phyloP scores from a whole-genome alignment of 148 eudicot genomes.

The Linanthus parryae region DNA sequence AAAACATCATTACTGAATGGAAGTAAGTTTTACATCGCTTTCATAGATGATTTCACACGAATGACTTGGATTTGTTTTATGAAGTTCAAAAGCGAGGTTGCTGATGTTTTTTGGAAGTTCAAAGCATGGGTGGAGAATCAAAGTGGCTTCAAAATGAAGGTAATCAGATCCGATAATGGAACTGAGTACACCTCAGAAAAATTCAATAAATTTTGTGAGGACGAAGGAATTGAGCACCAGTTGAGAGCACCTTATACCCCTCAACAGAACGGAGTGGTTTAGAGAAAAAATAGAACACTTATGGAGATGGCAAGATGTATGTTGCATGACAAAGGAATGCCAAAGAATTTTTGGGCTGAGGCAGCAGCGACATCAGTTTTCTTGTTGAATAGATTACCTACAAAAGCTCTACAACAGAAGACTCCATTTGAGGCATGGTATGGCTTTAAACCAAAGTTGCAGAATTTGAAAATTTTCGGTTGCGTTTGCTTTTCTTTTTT shows the following conservation, averaged over 20 bases:
- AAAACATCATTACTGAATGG: not conserved
- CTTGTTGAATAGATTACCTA: not conserved
- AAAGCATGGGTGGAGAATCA: too few relatives aligned
- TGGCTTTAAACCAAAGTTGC: not conserved
- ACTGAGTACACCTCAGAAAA: too few relatives aligned
- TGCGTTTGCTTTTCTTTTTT: too few relatives aligned
- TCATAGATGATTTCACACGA: not conserved
- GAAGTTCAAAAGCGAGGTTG: not conserved
- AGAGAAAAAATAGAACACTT: not conserved
- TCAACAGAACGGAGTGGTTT: not conserved
- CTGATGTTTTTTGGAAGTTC: not conserved
- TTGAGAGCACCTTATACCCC: not conserved
- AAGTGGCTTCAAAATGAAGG: too few relatives aligned
- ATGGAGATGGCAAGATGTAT: too few relatives aligned
- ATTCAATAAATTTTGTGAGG: too few relatives aligned
- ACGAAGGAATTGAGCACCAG: not conserved
- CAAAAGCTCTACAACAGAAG: not conserved
- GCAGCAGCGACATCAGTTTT: not conserved
- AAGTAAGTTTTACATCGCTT: not conserved
- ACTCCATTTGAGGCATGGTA: not conserved
- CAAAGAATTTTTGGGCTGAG: not conserved
- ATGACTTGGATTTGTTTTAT: too few relatives aligned
- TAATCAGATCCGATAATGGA: too few relatives aligned
- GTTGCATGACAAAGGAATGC: too few relatives aligned
- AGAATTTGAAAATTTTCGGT: too few relatives aligned